Percentiles rank a stretch among this genome's conserved stretches.
These are phyloP conservation scores for Calycina herbarum DNA, from an alignment of 2,329 filamentous ascomycete species.

Conservation along the genomic window DNA sequence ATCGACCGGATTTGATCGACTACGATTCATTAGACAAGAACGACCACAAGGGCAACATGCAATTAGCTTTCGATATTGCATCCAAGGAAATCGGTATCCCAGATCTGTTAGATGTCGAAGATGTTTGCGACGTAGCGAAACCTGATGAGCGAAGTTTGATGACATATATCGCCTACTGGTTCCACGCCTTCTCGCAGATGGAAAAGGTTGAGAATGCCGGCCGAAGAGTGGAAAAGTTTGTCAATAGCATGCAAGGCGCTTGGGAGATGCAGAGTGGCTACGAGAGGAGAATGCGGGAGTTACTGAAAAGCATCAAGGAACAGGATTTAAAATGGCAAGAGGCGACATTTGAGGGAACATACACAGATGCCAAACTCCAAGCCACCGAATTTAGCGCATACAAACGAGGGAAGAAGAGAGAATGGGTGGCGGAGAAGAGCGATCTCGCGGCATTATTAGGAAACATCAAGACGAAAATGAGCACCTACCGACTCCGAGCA, in stretches of 20 bases:
- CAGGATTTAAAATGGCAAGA: slow-evolving; percentile 77
- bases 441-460: slow-evolving; percentile 89
- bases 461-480: slow-evolving; percentile 98
- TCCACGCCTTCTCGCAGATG: slow-evolving; percentile 99
- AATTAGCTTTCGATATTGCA: slow-evolving; percentile 94
- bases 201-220: slow-evolving; percentile 98
- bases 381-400: slow-evolving; percentile 80
- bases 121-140: slow-evolving; percentile 94
- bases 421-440: slow-evolving; percentile 97
- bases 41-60: slow-evolving; percentile 96
- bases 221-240: slow-evolving; percentile 94
- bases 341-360: slow-evolving; percentile 85
- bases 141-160: slow-evolving; percentile 96
- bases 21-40: slow-evolving; percentile 92
- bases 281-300: slow-evolving; percentile 83
- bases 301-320: slow-evolving; percentile 71
- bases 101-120: slow-evolving; percentile 91
- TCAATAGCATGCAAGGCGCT: slow-evolving; percentile 97
- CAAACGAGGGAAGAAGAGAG: slow-evolving; percentile 85
- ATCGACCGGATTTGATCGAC: slow-evolving; percentile 94
- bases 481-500: slow-evolving; percentile 85
- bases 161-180: slow-evolving; percentile 99
- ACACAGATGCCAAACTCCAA: slow-evolving; percentile 87
- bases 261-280: slow-evolving; percentile 99
- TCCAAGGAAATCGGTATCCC: slow-evolving; percentile 96